Base-by-base conservation (phyloP, 1,284 basidiomycete species). In the Ceratobasidium sp. region DNA sequence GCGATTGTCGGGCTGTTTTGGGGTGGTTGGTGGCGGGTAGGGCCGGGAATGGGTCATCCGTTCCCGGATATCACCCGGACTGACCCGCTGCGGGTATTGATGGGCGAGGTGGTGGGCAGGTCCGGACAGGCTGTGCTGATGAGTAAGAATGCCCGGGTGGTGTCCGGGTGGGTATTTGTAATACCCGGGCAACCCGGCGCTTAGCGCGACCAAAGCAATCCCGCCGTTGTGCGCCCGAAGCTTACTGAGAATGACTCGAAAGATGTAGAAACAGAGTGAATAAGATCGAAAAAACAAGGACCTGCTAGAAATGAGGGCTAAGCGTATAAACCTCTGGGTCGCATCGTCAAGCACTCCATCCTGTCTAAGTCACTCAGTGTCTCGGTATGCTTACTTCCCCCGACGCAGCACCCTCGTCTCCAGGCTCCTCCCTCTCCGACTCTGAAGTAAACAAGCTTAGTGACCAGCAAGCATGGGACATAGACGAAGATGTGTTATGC, bases 161-260 rank as follows among this genome's bases (percentile, higher is more conserved):
- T 48, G 46, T 48, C 46, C 17, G 46, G 46, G 46, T 17, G 46
- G 46, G 17, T 48, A 9, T 48, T 48, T 10, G 12, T 17, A 48
- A 48, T 48, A 48, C 46, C 46, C 17, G 46, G 46, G 64, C 46
- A 38, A n/a, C 46, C 65, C 44, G 65, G 65, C 65, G 65, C 65
- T 67, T 33, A 50, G 23, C 28, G 26, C 28, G 44, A 12, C 65
- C 65, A 67, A 67, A 67, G 46, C 26, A 23, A 33, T 17, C 65
- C 65, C 65, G 65, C 65, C 28, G 44, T 13, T 46, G 6, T 17
- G 26, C 12, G 20, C 15, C 9, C n/a, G 1, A 28, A 13, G 44
- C 20, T 23, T 13, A 9, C n/a, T 52, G 65, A 28, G 26, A 67
- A 33, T 48, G 13, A 13, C 9, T 52, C 1, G 46, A 38, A 67